These are phyloP conservation scores for Schizochytrium sp. DNA, from an alignment of 108 stramenopile species.

Conservation along the genomic window DNA sequence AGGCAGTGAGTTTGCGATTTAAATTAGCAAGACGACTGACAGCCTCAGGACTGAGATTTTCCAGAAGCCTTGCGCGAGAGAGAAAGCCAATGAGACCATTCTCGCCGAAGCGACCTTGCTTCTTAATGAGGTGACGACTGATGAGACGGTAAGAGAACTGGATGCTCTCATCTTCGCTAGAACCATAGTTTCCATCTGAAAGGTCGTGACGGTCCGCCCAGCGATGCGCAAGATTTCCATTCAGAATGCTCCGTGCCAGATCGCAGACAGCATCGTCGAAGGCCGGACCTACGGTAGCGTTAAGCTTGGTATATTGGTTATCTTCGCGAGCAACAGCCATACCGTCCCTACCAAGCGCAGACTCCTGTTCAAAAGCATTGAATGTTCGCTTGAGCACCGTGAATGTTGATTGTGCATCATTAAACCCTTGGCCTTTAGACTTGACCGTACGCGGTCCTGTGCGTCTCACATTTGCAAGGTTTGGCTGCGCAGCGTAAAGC, in stretches of 20 bases:
- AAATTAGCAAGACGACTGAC: background rate
- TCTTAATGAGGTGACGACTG: background rate
- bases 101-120: slow-evolving; percentile 4
- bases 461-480: too few relatives aligned
- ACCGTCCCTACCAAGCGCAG: background rate
- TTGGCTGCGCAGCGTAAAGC: too few relatives aligned
- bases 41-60: background rate
- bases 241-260: background rate
- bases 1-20: background rate
- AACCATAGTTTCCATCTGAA: too few relatives aligned
- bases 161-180: background rate
- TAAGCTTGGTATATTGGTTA: background rate
- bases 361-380: slow-evolving; percentile 31
- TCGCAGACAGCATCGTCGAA: background rate
- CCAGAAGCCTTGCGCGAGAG: background rate
- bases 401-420: background rate
- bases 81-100: slow-evolving; percentile 22
- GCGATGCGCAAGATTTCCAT: background rate
- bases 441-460: too few relatives aligned
- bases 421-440: background rate
- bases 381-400: background rate
- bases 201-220: background rate
- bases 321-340: background rate
- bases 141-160: background rate
- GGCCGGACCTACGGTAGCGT: background rate